Evolutionary conservation across 768 basidiomycete genomes (phyloP).

Genomic region (Plicaturopsis crispa): DNA sequence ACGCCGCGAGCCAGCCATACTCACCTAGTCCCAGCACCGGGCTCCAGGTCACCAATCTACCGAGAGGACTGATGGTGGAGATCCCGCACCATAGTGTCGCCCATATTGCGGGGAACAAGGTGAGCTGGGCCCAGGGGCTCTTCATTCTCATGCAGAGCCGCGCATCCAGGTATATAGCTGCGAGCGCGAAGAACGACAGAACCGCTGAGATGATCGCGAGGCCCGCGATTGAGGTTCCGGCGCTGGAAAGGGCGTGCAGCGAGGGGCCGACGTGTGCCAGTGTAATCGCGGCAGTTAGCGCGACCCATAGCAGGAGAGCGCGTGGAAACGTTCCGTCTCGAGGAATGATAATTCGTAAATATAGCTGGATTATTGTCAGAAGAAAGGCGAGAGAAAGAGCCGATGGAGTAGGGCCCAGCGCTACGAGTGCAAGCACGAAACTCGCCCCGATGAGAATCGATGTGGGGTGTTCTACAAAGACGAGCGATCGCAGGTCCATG

Average conservation of each 20-base stretch:
- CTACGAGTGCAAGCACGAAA: slow-evolving; percentile 11
- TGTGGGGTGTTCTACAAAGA: background rate
- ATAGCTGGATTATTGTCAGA: slow-evolving; percentile 17
- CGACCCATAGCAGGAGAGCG: slow-evolving; percentile 10
- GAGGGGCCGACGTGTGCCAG: slow-evolving; percentile 20
- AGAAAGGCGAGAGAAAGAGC: slow-evolving; percentile 20
- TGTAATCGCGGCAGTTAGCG: slow-evolving; percentile 17
- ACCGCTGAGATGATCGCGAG: slow-evolving; percentile 32
- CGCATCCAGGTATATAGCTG: slow-evolving; percentile 28
- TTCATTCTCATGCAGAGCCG: slow-evolving; percentile 22
- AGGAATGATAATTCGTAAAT: slow-evolving; percentile 11
- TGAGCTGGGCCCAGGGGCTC: slow-evolving; percentile 33
- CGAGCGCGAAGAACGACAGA: slow-evolving; percentile 32
- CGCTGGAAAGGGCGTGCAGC: slow-evolving; percentile 38
- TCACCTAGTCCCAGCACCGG: slow-evolving; percentile 43
- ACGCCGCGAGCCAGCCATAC: slow-evolving; percentile 59
- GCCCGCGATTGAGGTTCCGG: slow-evolving; percentile 37
- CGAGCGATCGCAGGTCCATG: no score
- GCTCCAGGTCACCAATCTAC: slow-evolving; percentile 67
- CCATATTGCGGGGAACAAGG: slow-evolving; percentile 68
- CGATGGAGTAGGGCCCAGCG: slow-evolving; percentile 21
- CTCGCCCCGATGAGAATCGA: background rate
- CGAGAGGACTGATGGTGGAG: slow-evolving; percentile 56
- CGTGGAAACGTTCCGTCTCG: slow-evolving; percentile 5
- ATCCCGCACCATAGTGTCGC: slow-evolving; percentile 48